Base-by-base conservation (phyloP, 2,329 filamentous ascomycete genomes). In the Dactylellina parvicollis region DNA sequence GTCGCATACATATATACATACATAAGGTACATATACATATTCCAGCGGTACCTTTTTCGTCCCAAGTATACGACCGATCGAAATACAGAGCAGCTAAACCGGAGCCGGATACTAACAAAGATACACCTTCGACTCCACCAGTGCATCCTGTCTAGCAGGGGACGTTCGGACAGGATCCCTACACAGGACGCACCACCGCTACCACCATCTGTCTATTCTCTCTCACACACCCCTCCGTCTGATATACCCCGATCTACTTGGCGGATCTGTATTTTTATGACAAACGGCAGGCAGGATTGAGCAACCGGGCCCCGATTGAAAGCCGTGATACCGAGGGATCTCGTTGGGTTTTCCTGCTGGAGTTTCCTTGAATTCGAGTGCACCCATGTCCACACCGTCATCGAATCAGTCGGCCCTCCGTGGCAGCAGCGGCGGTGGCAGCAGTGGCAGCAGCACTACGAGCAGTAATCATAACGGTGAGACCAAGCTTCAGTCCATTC, bases 401-500 rank as follows among this genome's bases (percentile, higher is more conserved):
- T 71, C 52, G 60, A 56, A 56, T 40, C 49, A 46, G 28, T 26
- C 20, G 18, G 30, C 52, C 46, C 20, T 49, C 52, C 54, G 52
- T 54, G 40, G 60, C 59, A 55, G 52, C 20, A 26, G 12, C 32
- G 18, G 32, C 20, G 28, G 16, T 26, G 34, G 49, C 24, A 54
- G 65, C 40, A 67, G 54, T 18, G 44, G 66, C 44, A 56, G 66
- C 44, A 46, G 55, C 42, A 54, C 40, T 34, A 22, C 30, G 26
- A 44, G 20, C 22, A 24, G 55, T 42, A n/a, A n/a, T n/a, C n/a
- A n/a, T n/a, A 40, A 10, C 34, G 61, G 61, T 50, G 64, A 61
- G n/a, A 28, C 34, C 50, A 72, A 66, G 26, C 47, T 73, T 30
- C 52, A 62, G 34, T 66, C 60, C 47, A 73, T 73, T 47, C 69